Evolutionary conservation across 2,329 filamentous ascomycete species (phyloP), one percentile per base, ranked within the genome.

Genomic region (Apiospora phragmitis): DNA sequence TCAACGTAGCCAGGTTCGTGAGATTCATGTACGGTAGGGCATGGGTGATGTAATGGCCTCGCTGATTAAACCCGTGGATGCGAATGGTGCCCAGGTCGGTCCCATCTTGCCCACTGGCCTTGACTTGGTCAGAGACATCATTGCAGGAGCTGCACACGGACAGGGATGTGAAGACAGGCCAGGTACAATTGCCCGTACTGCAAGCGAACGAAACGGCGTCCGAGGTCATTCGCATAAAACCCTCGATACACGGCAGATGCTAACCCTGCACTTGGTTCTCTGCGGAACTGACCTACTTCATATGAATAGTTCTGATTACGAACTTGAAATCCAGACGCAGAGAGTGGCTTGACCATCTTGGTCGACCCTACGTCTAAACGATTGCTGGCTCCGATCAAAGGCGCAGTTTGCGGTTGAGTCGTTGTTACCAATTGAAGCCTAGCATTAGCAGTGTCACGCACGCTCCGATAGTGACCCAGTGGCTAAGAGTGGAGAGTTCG

Each of bases 141-240:
- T 32, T 14, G 12, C 68, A 69, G 49, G 68, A 21, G 43, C 51
- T 65, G 41, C 68, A 69, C 0, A 69, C 42, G 38, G 51, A 26
- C 9, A 69, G 4, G 0, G 68, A 65, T 9, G 26, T 21, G 29
- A 45, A 43, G 11, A 47, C 24, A 1, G 68, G 12, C 51, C 51
- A 69, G 1, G 51, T 69, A 24, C 68, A 65, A 16, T 69, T 69
- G 0, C 68, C 68, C 4, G 38, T 43, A 24, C 24, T 29, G 24
- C 68, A 69, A 12, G 6, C 21, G 26, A 32, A 65, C 12, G 51
- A 32, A 0, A 35, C 32, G 6, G 38, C 24, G 24, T 51, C 47
- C 38, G 11, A 24, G 68, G 18, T 41, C 24, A 11, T n/a, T 21
- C 41, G 26, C n/a, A 9, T 18, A 49, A 9, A 41, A 51, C 1